A percentile compares a stretch with the other conserved stretches of the same genome.
These are phyloP conservation scores for Hymenoscyphus infarciens DNA, from an alignment of 2,329 filamentous ascomycete genomes.

Conservation along the genomic window DNA sequence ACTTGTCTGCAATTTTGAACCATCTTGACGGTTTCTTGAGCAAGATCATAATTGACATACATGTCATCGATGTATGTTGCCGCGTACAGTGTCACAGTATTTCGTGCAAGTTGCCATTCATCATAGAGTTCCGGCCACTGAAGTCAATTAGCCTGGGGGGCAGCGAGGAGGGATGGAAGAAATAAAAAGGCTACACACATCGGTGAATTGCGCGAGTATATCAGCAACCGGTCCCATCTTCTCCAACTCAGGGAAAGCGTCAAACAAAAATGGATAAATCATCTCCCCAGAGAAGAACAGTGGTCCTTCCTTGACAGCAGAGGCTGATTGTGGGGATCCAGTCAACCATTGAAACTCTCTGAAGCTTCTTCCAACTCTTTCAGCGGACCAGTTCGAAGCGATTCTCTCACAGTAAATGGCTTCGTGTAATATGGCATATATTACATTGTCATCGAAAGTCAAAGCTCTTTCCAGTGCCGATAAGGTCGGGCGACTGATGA, in stretches of 20 bases:
- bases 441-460: constrained; percentile 69
- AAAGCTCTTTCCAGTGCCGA: constrained; percentile 63
- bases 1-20: constrained; percentile 77
- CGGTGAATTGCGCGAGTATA: constrained; percentile 60
- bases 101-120: constrained; percentile 65
- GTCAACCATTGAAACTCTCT: constrained; percentile 48
- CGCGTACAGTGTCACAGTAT: constrained; percentile 82
- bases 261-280: constrained; percentile 83
- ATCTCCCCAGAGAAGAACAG: constrained; percentile 89
- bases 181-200: constrained; percentile 29
- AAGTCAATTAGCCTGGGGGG: no score
- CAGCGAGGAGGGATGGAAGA: no score
- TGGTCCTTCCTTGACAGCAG: constrained; percentile 44
- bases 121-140: constrained; percentile 76
- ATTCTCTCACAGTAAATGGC: constrained; percentile 73
- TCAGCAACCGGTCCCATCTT: constrained; percentile 66
- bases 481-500: constrained; percentile 69
- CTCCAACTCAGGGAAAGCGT: constrained; percentile 73
- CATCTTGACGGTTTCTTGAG: constrained; percentile 67
- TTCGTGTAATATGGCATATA: constrained; percentile 88
- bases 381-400: constrained; percentile 72
- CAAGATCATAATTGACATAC: constrained; percentile 80
- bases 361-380: constrained; percentile 53
- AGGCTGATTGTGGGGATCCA: constrained; percentile 30
- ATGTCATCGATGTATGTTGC: constrained; percentile 84